Evolutionary conservation across 345 rosid genomes (phyloP), one percentile per base, ranked within the genome.

Genomic region (Mangifera indica): DNA sequence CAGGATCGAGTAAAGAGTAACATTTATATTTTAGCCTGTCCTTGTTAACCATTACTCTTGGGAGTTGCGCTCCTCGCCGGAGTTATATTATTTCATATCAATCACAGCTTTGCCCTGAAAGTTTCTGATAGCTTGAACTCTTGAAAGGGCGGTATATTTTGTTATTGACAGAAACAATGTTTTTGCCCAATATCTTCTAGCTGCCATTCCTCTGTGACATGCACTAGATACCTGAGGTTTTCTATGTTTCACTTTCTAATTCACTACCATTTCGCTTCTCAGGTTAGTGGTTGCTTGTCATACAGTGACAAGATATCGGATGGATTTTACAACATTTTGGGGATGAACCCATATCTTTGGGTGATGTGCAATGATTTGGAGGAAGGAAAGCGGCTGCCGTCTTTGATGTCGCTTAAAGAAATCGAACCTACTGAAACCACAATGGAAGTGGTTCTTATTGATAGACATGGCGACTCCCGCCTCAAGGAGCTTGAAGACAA

Each of bases 291-390:
- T 44, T 90, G 93, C 81, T 86, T 94, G 74, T 94, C 98, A 3
- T 94, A 92, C 75, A 76, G 66, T 56, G 97, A 94, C 81, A 89
- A 88, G 74, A 94, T 94, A 63, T 78, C 95, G 13, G 95, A 94
- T 82, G 98, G 98, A 17, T 94, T 94, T 79, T 92, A 94, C 79
- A 87, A 88, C 79, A 92, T 94, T 66, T 66, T 94, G 78, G 98
- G 98, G 70, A 92, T 94, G 93, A 93, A 90, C 78, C 97, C 97
- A 5, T 79, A 87, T 80, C 80, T 94, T n/a, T 94, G 98, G 98
- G 75, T 85, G 40, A 92, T 89, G 95, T 90, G 98, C 87, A 94
- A 92, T 70, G 82, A 87, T 34, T 60, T 72, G 0, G 88, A 87
- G 63, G 93, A 90, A 74, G 98, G 93, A 53, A 80, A 64, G 54